Conservation (phyloP, 768 basidiomycete species). For the Termitomyces sp. region DNA sequence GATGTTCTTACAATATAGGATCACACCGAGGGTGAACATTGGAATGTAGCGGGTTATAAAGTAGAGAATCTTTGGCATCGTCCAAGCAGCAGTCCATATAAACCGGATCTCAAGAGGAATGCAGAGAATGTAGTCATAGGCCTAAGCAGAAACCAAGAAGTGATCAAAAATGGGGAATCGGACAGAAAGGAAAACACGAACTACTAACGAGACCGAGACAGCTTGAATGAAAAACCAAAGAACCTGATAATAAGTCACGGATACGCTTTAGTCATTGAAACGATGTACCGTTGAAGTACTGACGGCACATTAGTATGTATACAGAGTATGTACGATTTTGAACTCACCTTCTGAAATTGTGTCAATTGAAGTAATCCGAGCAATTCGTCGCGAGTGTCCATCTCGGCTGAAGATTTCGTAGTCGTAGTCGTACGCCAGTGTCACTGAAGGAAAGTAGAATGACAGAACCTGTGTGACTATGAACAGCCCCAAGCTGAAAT, state of each 20-base stretch:
- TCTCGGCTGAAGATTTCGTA: neutral
- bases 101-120: neutral
- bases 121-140: slow-evolving; percentile 18
- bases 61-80: slow-evolving; percentile 8
- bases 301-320: neutral
- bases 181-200: neutral
- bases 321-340: neutral
- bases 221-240: neutral
- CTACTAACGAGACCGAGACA: neutral
- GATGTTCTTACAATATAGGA: neutral
- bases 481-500: too few species aligned
- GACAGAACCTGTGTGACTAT: neutral
- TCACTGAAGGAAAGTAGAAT: neutral
- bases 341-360: neutral
- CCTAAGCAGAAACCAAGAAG: slow-evolving; percentile 4
- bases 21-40: neutral
- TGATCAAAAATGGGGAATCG: neutral
- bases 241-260: neutral
- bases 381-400: neutral
- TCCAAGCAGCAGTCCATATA: slow-evolving; percentile 12
- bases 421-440: neutral
- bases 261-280: neutral
- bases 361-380: neutral
- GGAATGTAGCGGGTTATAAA: slow-evolving; percentile 10
- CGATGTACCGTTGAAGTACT: neutral